phyloP scores from a whole-genome alignment of 2,329 filamentous ascomycete species.

The Byssochlamys sp. region DNA sequence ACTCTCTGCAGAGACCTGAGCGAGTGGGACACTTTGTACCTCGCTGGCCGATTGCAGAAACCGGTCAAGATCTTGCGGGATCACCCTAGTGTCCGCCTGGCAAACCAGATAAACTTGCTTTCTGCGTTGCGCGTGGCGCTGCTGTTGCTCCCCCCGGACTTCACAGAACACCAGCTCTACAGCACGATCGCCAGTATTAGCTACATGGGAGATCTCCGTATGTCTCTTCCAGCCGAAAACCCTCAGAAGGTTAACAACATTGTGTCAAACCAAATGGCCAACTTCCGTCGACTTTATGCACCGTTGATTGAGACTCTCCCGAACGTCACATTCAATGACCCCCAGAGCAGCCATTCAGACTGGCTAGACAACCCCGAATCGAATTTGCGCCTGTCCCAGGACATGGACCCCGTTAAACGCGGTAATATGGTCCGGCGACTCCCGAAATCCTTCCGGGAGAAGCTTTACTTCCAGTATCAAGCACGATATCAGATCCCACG shows the following conservation, averaged over 20 bases:
- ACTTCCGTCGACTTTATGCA: slow-evolving; percentile 84
- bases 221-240: slow-evolving; percentile 82
- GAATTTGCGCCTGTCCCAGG: slow-evolving; percentile 65
- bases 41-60: slow-evolving; percentile 93
- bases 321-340: slow-evolving; percentile 69
- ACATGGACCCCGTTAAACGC: slow-evolving; percentile 83
- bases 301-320: slow-evolving; percentile 83
- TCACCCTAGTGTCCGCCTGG: slow-evolving; percentile 79
- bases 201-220: slow-evolving; percentile 92
- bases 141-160: slow-evolving; percentile 69
- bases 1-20: slow-evolving; percentile 78
- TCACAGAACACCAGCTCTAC: slow-evolving; percentile 82
- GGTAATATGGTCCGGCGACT: slow-evolving; percentile 94
- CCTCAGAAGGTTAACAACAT: slow-evolving; percentile 90
- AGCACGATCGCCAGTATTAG: slow-evolving; percentile 83
- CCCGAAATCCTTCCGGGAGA: slow-evolving; percentile 74
- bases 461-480: slow-evolving; percentile 90
- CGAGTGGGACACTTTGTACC: slow-evolving; percentile 87
- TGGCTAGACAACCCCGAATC: slow-evolving; percentile 56
- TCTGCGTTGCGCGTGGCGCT: slow-evolving; percentile 84
- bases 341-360: slow-evolving; percentile 46
- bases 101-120: slow-evolving; percentile 90
- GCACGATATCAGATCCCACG: slow-evolving; percentile 78
- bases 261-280: slow-evolving; percentile 77
- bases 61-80: slow-evolving; percentile 95